Evolutionary conservation across 179 eudicot species (phyloP), one percentile per base, ranked within the genome.

Genomic region (Vitellaria paradoxa): DNA sequence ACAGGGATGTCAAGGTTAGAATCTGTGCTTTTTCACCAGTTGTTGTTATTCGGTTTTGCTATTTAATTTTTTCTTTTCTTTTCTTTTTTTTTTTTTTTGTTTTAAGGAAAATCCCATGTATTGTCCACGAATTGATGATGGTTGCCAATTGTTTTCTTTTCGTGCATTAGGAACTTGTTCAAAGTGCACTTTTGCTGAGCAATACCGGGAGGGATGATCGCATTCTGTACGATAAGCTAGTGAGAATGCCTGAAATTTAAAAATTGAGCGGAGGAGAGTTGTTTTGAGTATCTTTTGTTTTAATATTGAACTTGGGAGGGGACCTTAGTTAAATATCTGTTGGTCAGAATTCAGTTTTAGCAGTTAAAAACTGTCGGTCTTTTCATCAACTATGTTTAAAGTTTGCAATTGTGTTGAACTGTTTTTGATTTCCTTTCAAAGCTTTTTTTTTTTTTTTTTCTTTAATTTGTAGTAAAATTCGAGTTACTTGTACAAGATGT

Each of bases 121-220:
- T 37, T 53, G 2, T 3, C 49, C 11, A 7, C 65, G 53, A 76
- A 7, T 56, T 45, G 57, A 57, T 30, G 37, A 50, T 71, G 46
- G 47, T 50, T 47, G 76, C 66, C 24, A 6, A 62, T 74, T 11
- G 52, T 72, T 57, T 61, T 59, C 37, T 15, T 57, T 61, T 52
- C 24, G 12, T 78, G 67, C 53, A 64, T 11, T 77, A 96, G 99
- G 99, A 96, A 82, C 94, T 96, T 47, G 99, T 91, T 74, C 98
- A 93, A 87, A 96, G 97, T 71, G 99, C 98, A 37, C 89, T 96
- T 42, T 78, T 96, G 86, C 94, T 92, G 86, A 93, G 97, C 93
- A 96, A 79, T 74, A 93, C 98, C 0, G 97, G 97, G 55, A 84
- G 99, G 74, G 97, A 96, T 73, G 98, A 93, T 76, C 93, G 87